Percentiles rank a stretch among this genome's conserved stretches.
phyloP scores from a whole-genome alignment of 345 rosid species.

The rapeseed (Brassica napus) region DNA sequence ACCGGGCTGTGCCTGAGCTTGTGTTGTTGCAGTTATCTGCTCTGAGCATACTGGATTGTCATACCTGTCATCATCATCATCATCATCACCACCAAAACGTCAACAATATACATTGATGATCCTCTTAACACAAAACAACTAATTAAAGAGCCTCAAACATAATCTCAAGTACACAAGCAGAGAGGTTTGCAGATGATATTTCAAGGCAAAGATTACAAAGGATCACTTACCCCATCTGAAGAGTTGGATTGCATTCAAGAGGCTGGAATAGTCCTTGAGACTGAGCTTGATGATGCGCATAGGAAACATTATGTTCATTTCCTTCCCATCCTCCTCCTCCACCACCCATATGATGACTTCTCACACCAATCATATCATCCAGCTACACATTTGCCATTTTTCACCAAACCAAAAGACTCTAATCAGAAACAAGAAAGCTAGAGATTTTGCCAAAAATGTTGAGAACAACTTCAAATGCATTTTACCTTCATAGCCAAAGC shows the following conservation, averaged over 20 bases:
- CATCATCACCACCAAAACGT: neutral
- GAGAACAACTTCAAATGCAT: conserved; percentile 4
- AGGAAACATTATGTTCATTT: conserved; percentile 54
- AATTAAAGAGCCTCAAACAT: neutral
- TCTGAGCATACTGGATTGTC: conserved; percentile 62
- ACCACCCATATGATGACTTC: conserved; percentile 49
- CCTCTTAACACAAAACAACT: conserved; percentile 5
- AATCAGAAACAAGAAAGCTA: conserved; percentile 16
- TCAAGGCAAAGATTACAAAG: neutral
- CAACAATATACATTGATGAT: neutral
- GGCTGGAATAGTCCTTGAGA: conserved; percentile 75
- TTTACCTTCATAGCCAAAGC: conserved; percentile 72
- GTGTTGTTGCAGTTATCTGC: conserved; percentile 57
- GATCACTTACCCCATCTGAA: conserved; percentile 78
- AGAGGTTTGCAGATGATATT: neutral
- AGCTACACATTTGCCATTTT: conserved; percentile 44
- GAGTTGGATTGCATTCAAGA: conserved; percentile 87
- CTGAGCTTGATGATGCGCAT: conserved; percentile 61
- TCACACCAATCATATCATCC: conserved; percentile 67
- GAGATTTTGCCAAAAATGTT: neutral
- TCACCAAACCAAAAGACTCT: conserved; percentile 14
- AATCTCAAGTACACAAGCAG: neutral
- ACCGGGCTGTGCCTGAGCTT: conserved; percentile 64
- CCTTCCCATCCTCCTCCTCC: conserved; percentile 72
- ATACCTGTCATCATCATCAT: conserved; percentile 48